Evolutionary conservation across 495 filamentous ascomycete genomes (phyloP), one percentile per base, ranked within the genome.

Genomic region (Sporormia fimetaria): DNA sequence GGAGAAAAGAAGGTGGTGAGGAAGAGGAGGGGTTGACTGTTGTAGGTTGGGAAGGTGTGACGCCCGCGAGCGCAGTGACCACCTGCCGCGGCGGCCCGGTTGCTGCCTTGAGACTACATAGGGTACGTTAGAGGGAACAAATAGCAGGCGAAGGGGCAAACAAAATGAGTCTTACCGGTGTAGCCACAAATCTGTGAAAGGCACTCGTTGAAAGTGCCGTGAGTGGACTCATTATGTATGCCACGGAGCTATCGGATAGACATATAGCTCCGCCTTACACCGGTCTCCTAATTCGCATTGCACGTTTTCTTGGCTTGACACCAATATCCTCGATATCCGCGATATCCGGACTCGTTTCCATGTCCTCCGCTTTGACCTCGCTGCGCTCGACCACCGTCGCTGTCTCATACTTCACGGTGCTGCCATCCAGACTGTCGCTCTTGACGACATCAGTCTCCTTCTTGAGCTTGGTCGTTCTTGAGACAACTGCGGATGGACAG

Each of bases 401-500:
- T 11, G 33, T 24, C 51, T 67, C 57, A 16, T 59, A 61, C 10
- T 71, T 69, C 58, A 70, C 71, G 47, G 63, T 65, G 49, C 64
- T 33, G 17, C 21, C 33, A 18, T 38, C 33, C 20, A 6, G n/a
- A 4, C 17, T 34, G n/a, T 46, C 42, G 11, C 39, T 26, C 24
- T 37, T 41, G 9, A 54, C 22, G 6, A 33, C 34, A 4, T 16
- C 58, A 40, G 74, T 75, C 36, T 55, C 58, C 38, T 59, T 67
- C 25, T 63, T 61, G 8, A 59, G 51, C 32, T 57, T 47, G 4
- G 55, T 65, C 39, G 53, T 61, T 51, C 71, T 62, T 47, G 69
- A 58, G 11, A 58, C 54, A 22, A 67, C 67, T 11, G 81, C 87
- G 29, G 77, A 74, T 51, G 73, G 80, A 58, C 88, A 98, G 44